phyloP scores from a whole-genome alignment of 345 rosid species.

The Capsella bursapastoris region DNA sequence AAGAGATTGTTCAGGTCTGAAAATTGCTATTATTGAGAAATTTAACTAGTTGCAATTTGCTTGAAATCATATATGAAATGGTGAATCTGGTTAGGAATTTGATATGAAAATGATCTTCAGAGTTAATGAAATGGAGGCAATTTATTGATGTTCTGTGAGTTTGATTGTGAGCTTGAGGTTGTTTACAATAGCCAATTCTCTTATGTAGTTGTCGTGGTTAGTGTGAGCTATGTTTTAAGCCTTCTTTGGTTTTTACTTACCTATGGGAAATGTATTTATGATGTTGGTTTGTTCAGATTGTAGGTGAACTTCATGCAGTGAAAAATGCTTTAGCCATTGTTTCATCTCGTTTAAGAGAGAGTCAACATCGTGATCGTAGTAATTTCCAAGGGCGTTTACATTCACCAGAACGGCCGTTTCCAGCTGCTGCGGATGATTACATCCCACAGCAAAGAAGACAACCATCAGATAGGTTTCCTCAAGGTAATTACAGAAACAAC shows the following conservation, averaged over 20 bases:
- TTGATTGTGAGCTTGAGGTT: background rate
- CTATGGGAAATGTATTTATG: slow-evolving; percentile 19
- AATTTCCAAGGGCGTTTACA: slow-evolving; percentile 75
- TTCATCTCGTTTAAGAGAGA: slow-evolving; percentile 89
- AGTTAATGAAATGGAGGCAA: background rate
- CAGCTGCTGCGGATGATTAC: slow-evolving; percentile 84
- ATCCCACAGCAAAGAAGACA: slow-evolving; percentile 66
- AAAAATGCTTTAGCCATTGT: slow-evolving; percentile 79
- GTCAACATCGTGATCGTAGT: slow-evolving; percentile 95
- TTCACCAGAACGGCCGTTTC: slow-evolving; percentile 72
- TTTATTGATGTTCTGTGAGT: background rate
- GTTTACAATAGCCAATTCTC: background rate
- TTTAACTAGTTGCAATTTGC: background rate
- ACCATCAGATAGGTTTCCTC: slow-evolving; percentile 59
- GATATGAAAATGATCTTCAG: background rate
- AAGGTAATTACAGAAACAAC: slow-evolving; percentile 55
- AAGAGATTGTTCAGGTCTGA: slow-evolving; percentile 97
- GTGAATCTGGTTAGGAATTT: slow-evolving; percentile 12
- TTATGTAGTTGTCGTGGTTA: background rate
- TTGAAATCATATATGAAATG: slow-evolving; percentile 21
- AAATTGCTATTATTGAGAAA: background rate
- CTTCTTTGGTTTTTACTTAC: slow-evolving; percentile 2
- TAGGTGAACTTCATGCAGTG: slow-evolving; percentile 79
- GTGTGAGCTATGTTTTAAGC: slow-evolving; percentile 23
- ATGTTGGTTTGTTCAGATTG: slow-evolving; percentile 56